Conservation (phyloP, 306 rosid genomes). For the Oemleria cerasiformis region DNA sequence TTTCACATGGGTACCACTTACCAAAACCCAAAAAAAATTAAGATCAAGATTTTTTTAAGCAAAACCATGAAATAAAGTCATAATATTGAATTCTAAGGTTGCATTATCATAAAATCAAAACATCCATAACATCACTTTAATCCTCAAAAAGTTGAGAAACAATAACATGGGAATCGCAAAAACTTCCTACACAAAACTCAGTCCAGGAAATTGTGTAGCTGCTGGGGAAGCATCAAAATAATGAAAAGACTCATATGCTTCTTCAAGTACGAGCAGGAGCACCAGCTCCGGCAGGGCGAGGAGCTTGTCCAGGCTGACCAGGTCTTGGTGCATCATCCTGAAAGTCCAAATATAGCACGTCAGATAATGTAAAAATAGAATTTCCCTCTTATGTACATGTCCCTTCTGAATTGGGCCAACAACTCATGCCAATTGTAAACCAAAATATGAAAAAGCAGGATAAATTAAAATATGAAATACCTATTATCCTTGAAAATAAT, state of each 20-base stretch:
- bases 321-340: constrained; percentile 72
- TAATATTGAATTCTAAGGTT: not conserved
- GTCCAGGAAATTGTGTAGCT: constrained; percentile 12
- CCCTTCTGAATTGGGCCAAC: not conserved
- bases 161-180: not conserved
- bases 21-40: too few species aligned
- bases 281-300: constrained; percentile 53
- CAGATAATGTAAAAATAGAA: not conserved
- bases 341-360: not conserved
- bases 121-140: not conserved
- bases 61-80: not conserved
- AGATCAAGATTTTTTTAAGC: not conserved
- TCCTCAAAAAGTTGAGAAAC: not conserved
- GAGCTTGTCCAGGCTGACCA: constrained; percentile 66
- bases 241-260: not conserved
- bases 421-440: not conserved
- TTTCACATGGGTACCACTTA: not conserved
- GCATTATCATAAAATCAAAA: constrained; percentile 3
- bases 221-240: not conserved
- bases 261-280: constrained; percentile 43
- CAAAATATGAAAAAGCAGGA: not conserved
- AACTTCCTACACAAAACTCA: constrained; percentile 19
- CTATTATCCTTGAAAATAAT: not conserved
- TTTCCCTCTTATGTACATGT: not conserved
- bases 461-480: not conserved